Evolutionary conservation across 2,329 filamentous ascomycete species (phyloP).

Genomic region (Sclerotinia minor): DNA sequence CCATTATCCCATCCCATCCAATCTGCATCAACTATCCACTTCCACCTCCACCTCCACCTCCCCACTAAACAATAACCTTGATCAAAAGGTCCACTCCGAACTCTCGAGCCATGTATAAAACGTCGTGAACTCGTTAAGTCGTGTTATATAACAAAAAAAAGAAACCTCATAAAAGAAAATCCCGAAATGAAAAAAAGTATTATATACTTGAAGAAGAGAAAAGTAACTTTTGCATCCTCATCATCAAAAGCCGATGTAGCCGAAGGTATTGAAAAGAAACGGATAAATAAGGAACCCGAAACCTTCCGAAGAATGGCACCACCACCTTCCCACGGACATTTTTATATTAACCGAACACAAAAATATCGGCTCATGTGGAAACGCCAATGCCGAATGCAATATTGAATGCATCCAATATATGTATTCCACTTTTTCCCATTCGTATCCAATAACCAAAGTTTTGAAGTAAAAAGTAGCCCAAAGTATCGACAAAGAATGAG

Average conservation of each 20-base stretch:
- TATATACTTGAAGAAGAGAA: conserved; percentile 2
- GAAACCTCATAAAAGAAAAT: background rate
- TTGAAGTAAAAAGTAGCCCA: background rate
- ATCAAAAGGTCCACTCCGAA: background rate
- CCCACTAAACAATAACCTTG: background rate
- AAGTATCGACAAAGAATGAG: background rate
- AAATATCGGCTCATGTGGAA: background rate
- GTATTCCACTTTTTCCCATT: background rate
- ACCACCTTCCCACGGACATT: background rate
- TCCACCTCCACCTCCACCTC: background rate
- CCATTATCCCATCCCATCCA: background rate
- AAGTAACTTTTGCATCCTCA: conserved; percentile 7
- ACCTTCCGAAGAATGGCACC: background rate
- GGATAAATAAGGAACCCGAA: background rate
- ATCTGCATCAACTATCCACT: background rate
- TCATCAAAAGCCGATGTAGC: background rate
- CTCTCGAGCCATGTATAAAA: background rate
- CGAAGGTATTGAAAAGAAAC: background rate
- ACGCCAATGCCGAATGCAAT: background rate
- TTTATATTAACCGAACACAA: conserved; percentile 8
- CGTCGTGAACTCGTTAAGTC: background rate
- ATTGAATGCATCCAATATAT: conserved; percentile 7
- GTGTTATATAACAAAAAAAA: background rate
- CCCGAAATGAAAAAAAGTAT: background rate
- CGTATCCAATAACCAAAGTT: background rate